A percentile compares a stretch with the other conserved stretches of the same genome.
phyloP scores from a whole-genome alignment of 768 basidiomycete genomes.

The Dioszegia aurantiaca region DNA sequence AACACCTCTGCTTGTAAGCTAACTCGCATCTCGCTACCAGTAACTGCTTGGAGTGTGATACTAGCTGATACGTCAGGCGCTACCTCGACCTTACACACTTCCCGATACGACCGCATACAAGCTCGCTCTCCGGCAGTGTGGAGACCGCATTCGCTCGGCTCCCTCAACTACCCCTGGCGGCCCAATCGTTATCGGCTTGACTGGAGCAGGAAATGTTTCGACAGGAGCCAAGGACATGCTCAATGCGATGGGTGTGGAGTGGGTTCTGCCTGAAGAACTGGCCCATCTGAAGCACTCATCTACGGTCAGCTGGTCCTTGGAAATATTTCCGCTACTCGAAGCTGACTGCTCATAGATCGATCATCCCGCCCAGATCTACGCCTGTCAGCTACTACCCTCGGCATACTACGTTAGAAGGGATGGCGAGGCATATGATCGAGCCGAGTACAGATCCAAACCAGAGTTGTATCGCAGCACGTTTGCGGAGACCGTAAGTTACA shows the following conservation, averaged over 20 bases:
- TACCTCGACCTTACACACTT: conserved; percentile 75
- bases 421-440: conserved; percentile 62
- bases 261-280: conserved; percentile 62
- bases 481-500: conserved; percentile 60
- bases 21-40: not conserved
- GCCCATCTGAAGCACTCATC: too few species aligned
- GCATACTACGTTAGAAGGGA: conserved; percentile 67
- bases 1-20: conserved; percentile 74
- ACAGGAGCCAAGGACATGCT: conserved; percentile 73
- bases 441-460: conserved; percentile 72
- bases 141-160: conserved; percentile 56
- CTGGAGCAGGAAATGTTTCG: conserved; percentile 79
- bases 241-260: conserved; percentile 65
- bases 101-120: conserved; percentile 62
- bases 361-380: conserved; percentile 31
- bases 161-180: conserved; percentile 59
- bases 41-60: too few species aligned
- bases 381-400: conserved; percentile 42
- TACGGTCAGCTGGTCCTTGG: too few species aligned
- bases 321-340: too few species aligned
- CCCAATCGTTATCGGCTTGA: conserved; percentile 76
- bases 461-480: conserved; percentile 67
- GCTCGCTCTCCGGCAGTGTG: conserved; percentile 60
- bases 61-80: conserved; percentile 58
- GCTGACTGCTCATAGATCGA: too few species aligned